These are phyloP conservation scores for Primulina eburnea DNA, from an alignment of 257 asterid species.

Conservation along the genomic window DNA sequence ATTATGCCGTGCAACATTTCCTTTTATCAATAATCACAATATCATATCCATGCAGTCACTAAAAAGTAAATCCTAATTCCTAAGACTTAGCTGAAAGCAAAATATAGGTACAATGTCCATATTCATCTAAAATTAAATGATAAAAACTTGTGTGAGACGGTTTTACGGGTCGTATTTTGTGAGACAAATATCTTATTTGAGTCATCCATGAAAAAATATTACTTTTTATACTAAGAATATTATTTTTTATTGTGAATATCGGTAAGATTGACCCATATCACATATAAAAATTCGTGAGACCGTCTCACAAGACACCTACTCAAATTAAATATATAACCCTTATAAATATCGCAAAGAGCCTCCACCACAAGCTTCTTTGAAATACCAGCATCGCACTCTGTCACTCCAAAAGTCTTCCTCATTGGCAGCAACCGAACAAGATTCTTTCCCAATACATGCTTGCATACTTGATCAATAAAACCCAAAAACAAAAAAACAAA, in stretches of 20 bases:
- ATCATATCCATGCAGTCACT: not conserved
- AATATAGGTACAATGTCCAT: not conserved
- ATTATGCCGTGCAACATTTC: not conserved
- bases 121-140: not conserved
- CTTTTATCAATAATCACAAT: not conserved
- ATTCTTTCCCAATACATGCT: conserved; percentile 52
- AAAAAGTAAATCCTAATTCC: not conserved
- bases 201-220: too few relatives aligned
- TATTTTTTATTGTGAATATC: too few relatives aligned
- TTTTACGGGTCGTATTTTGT: too few relatives aligned
- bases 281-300: too few relatives aligned
- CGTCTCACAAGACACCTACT: too few relatives aligned
- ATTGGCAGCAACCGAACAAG: conserved; percentile 33
- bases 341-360: conserved; percentile 34
- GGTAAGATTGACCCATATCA: too few relatives aligned
- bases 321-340: not conserved
- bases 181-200: too few relatives aligned
- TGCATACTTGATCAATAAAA: not conserved
- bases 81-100: not conserved
- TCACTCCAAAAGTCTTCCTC: conserved; percentile 38
- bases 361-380: conserved; percentile 48
- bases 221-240: too few relatives aligned
- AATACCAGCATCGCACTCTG: conserved; percentile 27
- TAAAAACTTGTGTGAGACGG: too few relatives aligned
- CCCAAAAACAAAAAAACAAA: not conserved